Evolutionary conservation across 805 yeast species (phyloP).

Genomic region (Brettanomyces anomalus): DNA sequence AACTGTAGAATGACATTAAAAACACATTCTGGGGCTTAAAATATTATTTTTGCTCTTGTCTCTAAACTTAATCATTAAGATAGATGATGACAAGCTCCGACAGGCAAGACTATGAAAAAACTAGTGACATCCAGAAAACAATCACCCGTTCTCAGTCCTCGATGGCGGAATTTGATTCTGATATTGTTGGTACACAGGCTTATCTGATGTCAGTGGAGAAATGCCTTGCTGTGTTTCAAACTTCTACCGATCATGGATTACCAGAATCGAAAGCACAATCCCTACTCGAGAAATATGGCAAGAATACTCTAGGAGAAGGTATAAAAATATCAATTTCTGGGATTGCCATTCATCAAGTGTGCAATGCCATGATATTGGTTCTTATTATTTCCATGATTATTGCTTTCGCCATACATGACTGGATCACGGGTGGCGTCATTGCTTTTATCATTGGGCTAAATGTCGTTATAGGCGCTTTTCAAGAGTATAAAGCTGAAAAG

Average conservation of each 20-base stretch:
- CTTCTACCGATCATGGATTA: conserved; percentile 43
- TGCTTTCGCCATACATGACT: conserved; percentile 64
- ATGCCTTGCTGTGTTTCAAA: conserved; percentile 15
- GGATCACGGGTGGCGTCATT: conserved; percentile 79
- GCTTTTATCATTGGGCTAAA: conserved; percentile 57
- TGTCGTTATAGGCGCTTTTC: conserved; percentile 57
- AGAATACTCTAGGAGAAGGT: conserved; percentile 54
- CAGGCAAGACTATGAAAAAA: conserved; percentile 6
- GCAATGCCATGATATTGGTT: conserved; percentile 74
- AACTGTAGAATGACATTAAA: too few species aligned
- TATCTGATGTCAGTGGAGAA: conserved; percentile 15
- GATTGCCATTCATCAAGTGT: conserved; percentile 57
- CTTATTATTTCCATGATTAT: conserved; percentile 60
- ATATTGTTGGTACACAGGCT: conserved; percentile 11
- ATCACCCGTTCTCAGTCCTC: conserved; percentile 3
- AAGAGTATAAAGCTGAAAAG: conserved; percentile 66
- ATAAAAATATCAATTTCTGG: conserved; percentile 41
- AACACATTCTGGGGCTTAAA: too few species aligned
- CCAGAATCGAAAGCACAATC: conserved; percentile 24
- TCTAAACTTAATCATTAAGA: too few species aligned
- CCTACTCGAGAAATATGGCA: conserved; percentile 35
- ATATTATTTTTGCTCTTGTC: too few species aligned
- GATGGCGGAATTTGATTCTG: background rate
- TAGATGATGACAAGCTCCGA: too few species aligned
- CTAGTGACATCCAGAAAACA: conserved; percentile 5